These are phyloP conservation scores for Domatiomyces catenatus DNA, from an alignment of 2,329 filamentous ascomycete genomes.

Conservation along the genomic window DNA sequence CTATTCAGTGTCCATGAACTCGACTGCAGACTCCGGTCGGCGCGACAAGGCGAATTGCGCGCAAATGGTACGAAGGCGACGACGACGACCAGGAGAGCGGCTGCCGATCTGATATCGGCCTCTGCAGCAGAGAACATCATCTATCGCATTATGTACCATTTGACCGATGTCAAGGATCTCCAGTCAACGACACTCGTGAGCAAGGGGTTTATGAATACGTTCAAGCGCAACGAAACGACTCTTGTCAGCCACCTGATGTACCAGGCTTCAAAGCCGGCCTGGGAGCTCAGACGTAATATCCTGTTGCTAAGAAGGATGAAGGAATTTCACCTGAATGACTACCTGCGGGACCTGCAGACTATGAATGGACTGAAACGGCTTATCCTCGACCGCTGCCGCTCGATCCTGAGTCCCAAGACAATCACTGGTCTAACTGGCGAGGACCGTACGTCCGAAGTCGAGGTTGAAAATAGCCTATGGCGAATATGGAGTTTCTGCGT, in stretches of 20 bases:
- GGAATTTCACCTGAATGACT: conserved; percentile 12
- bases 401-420: conserved; percentile 42
- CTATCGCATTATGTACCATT: conserved; percentile 12
- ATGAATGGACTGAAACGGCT: conserved; percentile 40
- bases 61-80: neutral
- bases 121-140: conserved; percentile 12
- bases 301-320: conserved; percentile 8
- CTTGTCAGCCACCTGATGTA: conserved; percentile 14
- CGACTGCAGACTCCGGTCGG: neutral
- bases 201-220: conserved; percentile 14
- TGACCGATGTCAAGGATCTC: conserved; percentile 10
- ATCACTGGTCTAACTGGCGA: conserved; percentile 37
- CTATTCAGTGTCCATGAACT: neutral
- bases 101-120: conserved; percentile 8
- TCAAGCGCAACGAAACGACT: conserved; percentile 13
- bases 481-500: conserved; percentile 52
- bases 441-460: conserved; percentile 22
- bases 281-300: conserved; percentile 13
- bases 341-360: conserved; percentile 33
- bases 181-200: conserved; percentile 13
- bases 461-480: conserved; percentile 48
- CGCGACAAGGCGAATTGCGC: neutral
- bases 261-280: conserved; percentile 13
- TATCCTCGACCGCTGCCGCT: conserved; percentile 40
- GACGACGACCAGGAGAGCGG: neutral